Evolutionary conservation across 2,329 filamentous ascomycete genomes (phyloP).

Genomic region (Apiospora aurea): DNA sequence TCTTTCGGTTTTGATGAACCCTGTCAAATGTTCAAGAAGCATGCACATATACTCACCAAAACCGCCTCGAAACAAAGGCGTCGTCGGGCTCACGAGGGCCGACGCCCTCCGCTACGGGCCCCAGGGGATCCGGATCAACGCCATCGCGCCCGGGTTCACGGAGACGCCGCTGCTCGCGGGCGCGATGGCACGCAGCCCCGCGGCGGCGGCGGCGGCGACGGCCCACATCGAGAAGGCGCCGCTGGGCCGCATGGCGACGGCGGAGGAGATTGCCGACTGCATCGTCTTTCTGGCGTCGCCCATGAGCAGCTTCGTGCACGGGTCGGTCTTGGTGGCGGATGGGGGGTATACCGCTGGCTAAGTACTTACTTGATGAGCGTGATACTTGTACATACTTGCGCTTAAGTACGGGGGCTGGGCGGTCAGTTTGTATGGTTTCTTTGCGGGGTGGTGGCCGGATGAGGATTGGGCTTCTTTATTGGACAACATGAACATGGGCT

Average conservation of each 20-base stretch:
- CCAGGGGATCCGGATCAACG: conserved; percentile 57
- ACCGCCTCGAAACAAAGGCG: too few relatives aligned
- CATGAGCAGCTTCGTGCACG: conserved; percentile 61
- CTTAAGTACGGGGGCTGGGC: too few relatives aligned
- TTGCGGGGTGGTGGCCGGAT: too few relatives aligned
- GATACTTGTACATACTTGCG: too few relatives aligned
- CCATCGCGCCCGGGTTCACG: conserved; percentile 51
- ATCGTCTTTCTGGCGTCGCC: conserved; percentile 60
- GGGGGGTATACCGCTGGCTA: conserved; percentile 46
- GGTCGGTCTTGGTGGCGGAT: conserved; percentile 54
- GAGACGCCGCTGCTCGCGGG: neutral
- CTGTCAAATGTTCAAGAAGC: too few relatives aligned
- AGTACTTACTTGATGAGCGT: neutral
- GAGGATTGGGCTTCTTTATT: too few relatives aligned
- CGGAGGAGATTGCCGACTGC: conserved; percentile 61
- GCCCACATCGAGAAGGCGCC: conserved; percentile 53
- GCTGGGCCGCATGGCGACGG: conserved; percentile 52
- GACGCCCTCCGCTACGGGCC: conserved; percentile 53
- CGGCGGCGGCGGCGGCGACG: conserved; percentile 34
- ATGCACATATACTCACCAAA: too few relatives aligned
- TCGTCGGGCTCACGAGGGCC: conserved; percentile 57
- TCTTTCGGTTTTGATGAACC: too few relatives aligned
- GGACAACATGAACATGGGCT: too few relatives aligned
- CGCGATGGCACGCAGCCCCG: neutral
- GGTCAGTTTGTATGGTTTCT: neutral